Percentiles rank a stretch among this genome's conserved stretches.
phyloP scores from a whole-genome alignment of 2,329 filamentous ascomycete species.

The Seiridium cupressi region DNA sequence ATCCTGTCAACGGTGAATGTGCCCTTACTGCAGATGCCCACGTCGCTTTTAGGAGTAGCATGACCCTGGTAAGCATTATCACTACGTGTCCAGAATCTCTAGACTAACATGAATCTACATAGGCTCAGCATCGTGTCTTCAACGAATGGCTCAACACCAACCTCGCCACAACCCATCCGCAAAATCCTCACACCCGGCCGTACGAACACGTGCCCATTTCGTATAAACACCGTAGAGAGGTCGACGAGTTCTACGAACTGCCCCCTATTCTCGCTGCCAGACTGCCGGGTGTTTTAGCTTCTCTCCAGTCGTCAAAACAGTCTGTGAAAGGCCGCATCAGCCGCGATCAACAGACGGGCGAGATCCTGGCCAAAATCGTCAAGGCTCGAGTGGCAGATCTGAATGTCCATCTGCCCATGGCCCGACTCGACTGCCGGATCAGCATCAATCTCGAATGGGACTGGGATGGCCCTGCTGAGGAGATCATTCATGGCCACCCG shows the following conservation, averaged over 20 bases:
- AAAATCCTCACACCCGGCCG: constrained; percentile 41
- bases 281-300: constrained; percentile 63
- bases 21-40: constrained; percentile 61
- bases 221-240: constrained; percentile 80
- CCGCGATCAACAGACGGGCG: constrained; percentile 68
- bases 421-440: constrained; percentile 84
- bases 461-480: constrained; percentile 67
- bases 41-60: constrained; percentile 78
- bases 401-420: constrained; percentile 78
- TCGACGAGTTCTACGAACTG: constrained; percentile 81
- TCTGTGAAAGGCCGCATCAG: constrained; percentile 69
- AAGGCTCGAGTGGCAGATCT: constrained; percentile 87
- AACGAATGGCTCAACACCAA: constrained; percentile 81
- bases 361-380: constrained; percentile 79
- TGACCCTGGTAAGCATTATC: constrained; percentile 71
- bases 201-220: constrained; percentile 59
- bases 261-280: constrained; percentile 55
- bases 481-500: constrained; percentile 42
- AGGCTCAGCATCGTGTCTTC: constrained; percentile 78
- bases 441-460: constrained; percentile 94
- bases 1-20: constrained; percentile 69
- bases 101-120: background rate
- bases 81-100: background rate
- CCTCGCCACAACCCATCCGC: constrained; percentile 57
- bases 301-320: constrained; percentile 57